Conservation (phyloP, 345 rosid genomes). For the Hypericum perforatum region DNA sequence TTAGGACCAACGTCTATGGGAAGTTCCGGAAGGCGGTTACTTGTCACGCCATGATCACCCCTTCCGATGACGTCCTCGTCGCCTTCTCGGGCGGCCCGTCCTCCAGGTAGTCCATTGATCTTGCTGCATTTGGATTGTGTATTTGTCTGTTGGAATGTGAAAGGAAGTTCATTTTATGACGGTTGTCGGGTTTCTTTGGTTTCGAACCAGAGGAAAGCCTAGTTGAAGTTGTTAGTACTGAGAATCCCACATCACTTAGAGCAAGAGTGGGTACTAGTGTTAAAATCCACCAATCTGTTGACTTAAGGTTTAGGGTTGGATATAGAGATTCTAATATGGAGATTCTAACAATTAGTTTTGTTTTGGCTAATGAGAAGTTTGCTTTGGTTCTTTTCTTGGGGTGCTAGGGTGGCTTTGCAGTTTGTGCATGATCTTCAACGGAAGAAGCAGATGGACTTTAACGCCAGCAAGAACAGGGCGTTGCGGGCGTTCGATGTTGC, state of each 20-base stretch:
- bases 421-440: constrained; percentile 80
- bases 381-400: too few relatives aligned
- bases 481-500: constrained; percentile 81
- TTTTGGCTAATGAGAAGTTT: too few relatives aligned
- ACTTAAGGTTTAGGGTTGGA: too few relatives aligned
- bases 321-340: too few relatives aligned
- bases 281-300: too few relatives aligned
- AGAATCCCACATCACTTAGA: too few relatives aligned
- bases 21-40: constrained; percentile 81
- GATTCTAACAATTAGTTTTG: too few relatives aligned
- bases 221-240: too few relatives aligned
- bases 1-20: constrained; percentile 58
- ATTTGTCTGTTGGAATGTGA: neutral
- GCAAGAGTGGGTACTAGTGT: too few relatives aligned
- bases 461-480: constrained; percentile 72
- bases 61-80: constrained; percentile 79
- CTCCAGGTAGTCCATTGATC: constrained; percentile 44
- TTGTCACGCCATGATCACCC: constrained; percentile 77
- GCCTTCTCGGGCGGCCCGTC: constrained; percentile 91
- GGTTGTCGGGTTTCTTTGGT: too few relatives aligned
- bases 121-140: neutral
- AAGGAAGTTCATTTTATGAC: too few relatives aligned
- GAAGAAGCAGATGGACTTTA: constrained; percentile 71
- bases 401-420: constrained; percentile 77
- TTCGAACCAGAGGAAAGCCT: too few relatives aligned